These are phyloP conservation scores for Candida yuanshanica DNA, from an alignment of 805 yeast genomes.

Conservation along the genomic window DNA sequence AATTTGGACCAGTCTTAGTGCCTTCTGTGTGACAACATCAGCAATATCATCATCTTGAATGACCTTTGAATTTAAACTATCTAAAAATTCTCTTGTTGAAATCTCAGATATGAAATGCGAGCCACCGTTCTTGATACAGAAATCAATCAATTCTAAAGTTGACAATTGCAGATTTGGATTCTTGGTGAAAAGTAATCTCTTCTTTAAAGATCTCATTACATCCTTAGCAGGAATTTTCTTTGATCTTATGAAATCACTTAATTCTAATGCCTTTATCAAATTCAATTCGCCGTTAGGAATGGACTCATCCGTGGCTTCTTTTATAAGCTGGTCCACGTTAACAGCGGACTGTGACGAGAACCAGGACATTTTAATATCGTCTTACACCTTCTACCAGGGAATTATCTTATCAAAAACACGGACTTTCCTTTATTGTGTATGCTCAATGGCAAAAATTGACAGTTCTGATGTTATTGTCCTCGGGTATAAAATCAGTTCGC, in stretches of 20 bases:
- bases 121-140: constrained; percentile 92
- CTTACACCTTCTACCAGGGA: not conserved
- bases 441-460: constrained; percentile 1
- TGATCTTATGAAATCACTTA: constrained; percentile 81
- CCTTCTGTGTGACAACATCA: constrained; percentile 50
- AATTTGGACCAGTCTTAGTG: constrained; percentile 62
- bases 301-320: constrained; percentile 79
- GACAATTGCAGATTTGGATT: constrained; percentile 81
- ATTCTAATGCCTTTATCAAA: constrained; percentile 66
- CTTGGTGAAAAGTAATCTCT: constrained; percentile 52
- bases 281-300: constrained; percentile 91
- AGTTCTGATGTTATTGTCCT: not conserved
- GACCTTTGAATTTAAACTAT: constrained; percentile 49
- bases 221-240: constrained; percentile 74
- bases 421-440: not conserved
- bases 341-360: constrained; percentile 13
- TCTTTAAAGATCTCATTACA: constrained; percentile 80
- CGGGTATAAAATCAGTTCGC: not conserved
- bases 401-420: not conserved
- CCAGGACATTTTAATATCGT: constrained; percentile 21
- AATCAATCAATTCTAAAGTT: constrained; percentile 70
- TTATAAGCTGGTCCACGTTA: constrained; percentile 49
- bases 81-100: constrained; percentile 81
- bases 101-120: constrained; percentile 74
- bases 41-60: constrained; percentile 36